Conservation (phyloP, 2,329 filamentous ascomycete species). For the Arthrinium phaeospermum region DNA sequence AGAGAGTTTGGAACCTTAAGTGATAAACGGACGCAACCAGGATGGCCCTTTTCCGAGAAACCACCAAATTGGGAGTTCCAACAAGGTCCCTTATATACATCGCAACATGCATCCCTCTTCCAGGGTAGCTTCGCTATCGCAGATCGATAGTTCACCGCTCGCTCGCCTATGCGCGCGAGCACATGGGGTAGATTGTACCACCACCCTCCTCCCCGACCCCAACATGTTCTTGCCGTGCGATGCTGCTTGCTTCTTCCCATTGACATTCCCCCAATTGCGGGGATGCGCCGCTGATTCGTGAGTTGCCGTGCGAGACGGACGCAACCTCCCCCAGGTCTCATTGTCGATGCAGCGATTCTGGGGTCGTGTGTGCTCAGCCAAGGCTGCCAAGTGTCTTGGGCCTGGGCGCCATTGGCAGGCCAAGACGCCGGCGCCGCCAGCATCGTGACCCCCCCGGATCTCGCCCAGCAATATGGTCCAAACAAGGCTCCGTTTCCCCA, state of each 20-base stretch:
- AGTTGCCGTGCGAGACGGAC: background rate
- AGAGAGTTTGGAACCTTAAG: background rate
- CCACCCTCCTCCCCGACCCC: background rate
- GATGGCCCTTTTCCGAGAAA: background rate
- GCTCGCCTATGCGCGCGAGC: background rate
- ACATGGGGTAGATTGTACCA: background rate
- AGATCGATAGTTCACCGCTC: background rate
- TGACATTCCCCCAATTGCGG: background rate
- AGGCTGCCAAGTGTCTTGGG: constrained; percentile 19
- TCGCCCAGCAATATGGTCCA: background rate
- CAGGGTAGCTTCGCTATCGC: background rate
- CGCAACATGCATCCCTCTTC: background rate
- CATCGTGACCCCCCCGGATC: constrained; percentile 7
- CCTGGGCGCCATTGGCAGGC: constrained; percentile 15
- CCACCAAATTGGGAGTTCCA: background rate
- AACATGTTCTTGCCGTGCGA: background rate
- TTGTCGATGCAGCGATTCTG: background rate
- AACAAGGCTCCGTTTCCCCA: background rate
- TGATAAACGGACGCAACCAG: background rate
- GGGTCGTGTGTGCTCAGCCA: constrained; percentile 7
- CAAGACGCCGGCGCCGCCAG: constrained; percentile 7
- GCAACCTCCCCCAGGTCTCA: background rate
- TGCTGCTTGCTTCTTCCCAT: background rate
- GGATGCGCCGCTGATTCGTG: background rate
- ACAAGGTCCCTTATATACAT: constrained; percentile 4